Evolutionary conservation across 352 stramenopile genomes (phyloP).

Genomic region (Phytopythium boreale): DNA sequence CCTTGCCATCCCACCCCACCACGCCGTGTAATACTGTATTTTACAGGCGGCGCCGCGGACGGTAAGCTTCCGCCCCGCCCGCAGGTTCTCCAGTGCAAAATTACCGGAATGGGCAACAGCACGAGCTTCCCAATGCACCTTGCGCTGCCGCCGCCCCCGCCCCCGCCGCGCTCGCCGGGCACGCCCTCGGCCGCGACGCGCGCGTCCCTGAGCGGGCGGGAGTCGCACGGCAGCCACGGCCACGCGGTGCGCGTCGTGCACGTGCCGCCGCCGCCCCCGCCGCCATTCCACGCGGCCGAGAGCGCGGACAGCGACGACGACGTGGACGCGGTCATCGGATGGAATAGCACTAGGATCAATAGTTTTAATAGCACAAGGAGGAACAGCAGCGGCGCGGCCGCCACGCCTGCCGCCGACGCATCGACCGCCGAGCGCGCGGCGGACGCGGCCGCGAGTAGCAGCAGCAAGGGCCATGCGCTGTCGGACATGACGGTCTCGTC

Average conservation of each 20-base stretch:
- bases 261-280: background rate
- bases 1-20: too few relatives aligned
- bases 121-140: conserved; percentile 6
- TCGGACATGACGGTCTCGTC: conserved; percentile 51
- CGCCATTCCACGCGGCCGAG: background rate
- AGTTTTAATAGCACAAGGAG: background rate
- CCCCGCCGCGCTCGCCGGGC: background rate
- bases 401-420: background rate
- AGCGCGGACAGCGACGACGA: background rate
- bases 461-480: conserved; percentile 42
- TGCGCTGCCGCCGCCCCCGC: conserved; percentile 4
- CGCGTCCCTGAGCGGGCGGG: background rate
- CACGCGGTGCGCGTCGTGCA: background rate
- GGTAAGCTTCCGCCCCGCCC: too few relatives aligned
- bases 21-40: too few relatives aligned
- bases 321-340: background rate
- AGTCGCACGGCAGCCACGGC: background rate
- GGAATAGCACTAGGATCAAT: background rate
- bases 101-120: conserved; percentile 7
- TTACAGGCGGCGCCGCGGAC: background rate
- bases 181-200: background rate
- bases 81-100: background rate
- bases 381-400: background rate
- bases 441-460: too few relatives aligned
- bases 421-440: too few relatives aligned